These are phyloP conservation scores for Allantophomopsis cytisporea DNA, from an alignment of 2,329 filamentous ascomycete species.

Conservation along the genomic window DNA sequence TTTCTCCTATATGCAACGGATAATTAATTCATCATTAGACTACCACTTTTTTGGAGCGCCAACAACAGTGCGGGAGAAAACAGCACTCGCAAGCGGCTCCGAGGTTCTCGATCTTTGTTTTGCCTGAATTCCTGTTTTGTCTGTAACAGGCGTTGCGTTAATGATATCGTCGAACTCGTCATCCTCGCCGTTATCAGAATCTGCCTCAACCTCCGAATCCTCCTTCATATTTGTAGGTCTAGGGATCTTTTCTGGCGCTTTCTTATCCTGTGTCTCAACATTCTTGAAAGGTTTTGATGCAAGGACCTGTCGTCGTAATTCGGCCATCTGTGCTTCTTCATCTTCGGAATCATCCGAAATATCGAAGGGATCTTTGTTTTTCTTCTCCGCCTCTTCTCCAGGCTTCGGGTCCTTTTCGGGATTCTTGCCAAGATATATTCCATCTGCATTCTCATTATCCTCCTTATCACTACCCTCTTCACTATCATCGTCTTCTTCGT, in stretches of 20 bases:
- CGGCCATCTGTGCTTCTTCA: constrained; percentile 79
- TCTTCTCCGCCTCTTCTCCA: constrained; percentile 26
- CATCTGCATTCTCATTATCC: constrained; percentile 33
- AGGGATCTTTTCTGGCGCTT: constrained; percentile 33
- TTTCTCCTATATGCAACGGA: no score
- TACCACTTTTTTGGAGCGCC: constrained; percentile 21
- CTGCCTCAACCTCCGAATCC: constrained; percentile 56
- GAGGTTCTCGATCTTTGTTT: constrained; percentile 32
- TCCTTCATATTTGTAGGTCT: constrained; percentile 38
- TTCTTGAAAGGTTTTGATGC: constrained; percentile 81
- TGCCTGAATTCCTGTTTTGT: constrained; percentile 60
- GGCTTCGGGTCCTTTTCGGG: constrained; percentile 23
- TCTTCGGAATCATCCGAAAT: constrained; percentile 67
- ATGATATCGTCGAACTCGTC: constrained; percentile 90
- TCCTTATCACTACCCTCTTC: constrained; percentile 30
- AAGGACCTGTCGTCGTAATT: constrained; percentile 79
- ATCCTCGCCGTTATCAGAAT: constrained; percentile 55
- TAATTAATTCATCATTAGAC: background rate
- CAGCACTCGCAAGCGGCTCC: constrained; percentile 15
- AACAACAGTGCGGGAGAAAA: constrained; percentile 20
- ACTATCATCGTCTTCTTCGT: constrained; percentile 32
- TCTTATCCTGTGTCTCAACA: constrained; percentile 29
- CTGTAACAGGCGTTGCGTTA: constrained; percentile 77
- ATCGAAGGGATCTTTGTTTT: constrained; percentile 53
- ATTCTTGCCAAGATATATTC: constrained; percentile 47